These are phyloP conservation scores for Lipomyces orientalis DNA, from an alignment of 805 yeast species.

Conservation along the genomic window DNA sequence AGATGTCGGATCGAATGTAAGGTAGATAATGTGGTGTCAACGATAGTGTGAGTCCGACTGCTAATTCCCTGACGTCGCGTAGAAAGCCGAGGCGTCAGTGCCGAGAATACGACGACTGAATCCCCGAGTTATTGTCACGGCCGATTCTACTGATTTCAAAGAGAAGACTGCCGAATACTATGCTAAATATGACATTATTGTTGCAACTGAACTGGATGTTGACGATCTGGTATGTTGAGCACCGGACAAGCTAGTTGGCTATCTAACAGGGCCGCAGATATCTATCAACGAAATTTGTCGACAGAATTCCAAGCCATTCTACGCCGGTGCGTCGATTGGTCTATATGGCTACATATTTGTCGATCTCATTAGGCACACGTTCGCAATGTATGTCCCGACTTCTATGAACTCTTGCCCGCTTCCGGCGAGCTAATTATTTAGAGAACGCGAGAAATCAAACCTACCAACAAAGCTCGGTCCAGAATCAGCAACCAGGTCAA, in stretches of 20 bases:
- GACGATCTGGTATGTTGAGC: constrained; percentile 46
- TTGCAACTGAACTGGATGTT: constrained; percentile 69
- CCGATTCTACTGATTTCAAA: constrained; percentile 47
- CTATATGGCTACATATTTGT: constrained; percentile 80
- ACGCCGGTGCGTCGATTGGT: constrained; percentile 74
- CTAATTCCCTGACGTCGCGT: neutral
- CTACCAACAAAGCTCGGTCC: constrained; percentile 60
- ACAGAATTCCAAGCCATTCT: constrained; percentile 63
- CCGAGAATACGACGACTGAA: constrained; percentile 73
- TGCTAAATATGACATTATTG: constrained; percentile 66
- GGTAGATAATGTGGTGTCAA: neutral
- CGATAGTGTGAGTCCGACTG: neutral
- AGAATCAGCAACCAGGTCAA: constrained; percentile 51
- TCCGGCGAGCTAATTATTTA: constrained; percentile 25
- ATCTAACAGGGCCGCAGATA: constrained; percentile 21
- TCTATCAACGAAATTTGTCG: constrained; percentile 65
- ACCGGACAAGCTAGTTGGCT: neutral
- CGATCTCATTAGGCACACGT: constrained; percentile 71
- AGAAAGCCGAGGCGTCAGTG: constrained; percentile 60
- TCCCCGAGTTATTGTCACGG: constrained; percentile 67
- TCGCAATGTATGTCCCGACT: constrained; percentile 38
- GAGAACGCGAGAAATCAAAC: constrained; percentile 58
- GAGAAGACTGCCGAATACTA: constrained; percentile 50
- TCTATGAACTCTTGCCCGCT: constrained; percentile 39
- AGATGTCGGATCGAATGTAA: constrained; percentile 57